Conservation (phyloP, 768 basidiomycete species). For the Tylopilus plumbeoviolaceoides region DNA sequence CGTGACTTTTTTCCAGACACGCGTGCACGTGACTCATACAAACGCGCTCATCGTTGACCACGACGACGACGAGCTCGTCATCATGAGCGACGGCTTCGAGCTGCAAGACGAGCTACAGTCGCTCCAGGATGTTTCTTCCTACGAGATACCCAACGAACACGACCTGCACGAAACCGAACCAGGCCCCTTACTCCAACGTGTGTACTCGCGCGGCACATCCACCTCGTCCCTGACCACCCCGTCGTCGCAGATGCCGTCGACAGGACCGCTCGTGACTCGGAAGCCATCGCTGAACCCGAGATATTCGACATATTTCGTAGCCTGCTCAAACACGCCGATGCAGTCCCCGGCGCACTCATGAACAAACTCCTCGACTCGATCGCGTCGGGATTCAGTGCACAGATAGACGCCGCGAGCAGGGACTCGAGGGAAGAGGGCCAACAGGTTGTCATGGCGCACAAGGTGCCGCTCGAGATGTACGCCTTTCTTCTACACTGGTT, state of each 20-base stretch:
- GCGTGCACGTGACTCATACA: conserved; percentile 25
- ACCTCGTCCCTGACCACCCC: conserved; percentile 6
- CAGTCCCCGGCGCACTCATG: conserved; percentile 62
- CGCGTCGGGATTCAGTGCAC: conserved; percentile 65
- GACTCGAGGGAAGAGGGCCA: conserved; percentile 71
- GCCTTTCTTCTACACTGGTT: conserved; percentile 94
- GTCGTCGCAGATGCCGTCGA: conserved; percentile 65
- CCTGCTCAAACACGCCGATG: conserved; percentile 70
- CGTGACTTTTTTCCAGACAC: conserved; percentile 4
- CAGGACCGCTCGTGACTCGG: conserved; percentile 70
- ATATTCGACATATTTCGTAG: conserved; percentile 82
- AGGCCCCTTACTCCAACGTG: conserved; percentile 56
- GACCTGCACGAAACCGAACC: conserved; percentile 57
- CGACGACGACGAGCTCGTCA: conserved; percentile 2
- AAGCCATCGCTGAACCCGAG: conserved; percentile 60
- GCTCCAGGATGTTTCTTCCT: conserved; percentile 55
- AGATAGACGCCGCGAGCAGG: conserved; percentile 66
- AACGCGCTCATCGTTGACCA: conserved; percentile 8
- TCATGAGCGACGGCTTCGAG: conserved; percentile 53
- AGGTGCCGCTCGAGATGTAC: conserved; percentile 81
- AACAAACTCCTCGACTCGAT: conserved; percentile 87
- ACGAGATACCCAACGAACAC: conserved; percentile 66
- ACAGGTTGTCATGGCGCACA: conserved; percentile 58
- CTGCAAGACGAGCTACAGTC: conserved; percentile 74
- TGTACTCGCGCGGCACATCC: conserved; percentile 11